A percentile compares a stretch with the other conserved stretches of the same genome.
Evolutionary conservation across 1,284 basidiomycete genomes (phyloP).

Genomic region (Exobasidium cylindrosporum): DNA sequence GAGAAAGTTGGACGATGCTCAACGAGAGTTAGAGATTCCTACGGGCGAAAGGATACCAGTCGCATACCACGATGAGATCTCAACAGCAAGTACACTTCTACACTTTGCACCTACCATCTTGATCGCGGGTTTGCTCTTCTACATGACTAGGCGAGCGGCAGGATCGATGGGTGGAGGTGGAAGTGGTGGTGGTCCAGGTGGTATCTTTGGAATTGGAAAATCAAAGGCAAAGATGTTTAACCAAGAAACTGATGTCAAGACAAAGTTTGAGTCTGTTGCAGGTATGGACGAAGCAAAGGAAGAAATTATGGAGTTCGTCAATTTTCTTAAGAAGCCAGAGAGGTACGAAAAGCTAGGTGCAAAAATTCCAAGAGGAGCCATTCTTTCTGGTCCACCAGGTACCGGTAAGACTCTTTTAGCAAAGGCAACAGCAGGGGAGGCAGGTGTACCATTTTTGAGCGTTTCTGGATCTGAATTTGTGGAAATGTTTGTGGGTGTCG

Average conservation of each 20-base stretch:
- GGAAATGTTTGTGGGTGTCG: constrained; percentile 99
- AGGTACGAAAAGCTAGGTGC: constrained; percentile 95
- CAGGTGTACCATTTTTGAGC: constrained; percentile 93
- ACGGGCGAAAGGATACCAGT: constrained; percentile 91
- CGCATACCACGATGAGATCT: constrained; percentile 92
- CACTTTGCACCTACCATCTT: constrained; percentile 92
- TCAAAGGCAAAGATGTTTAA: constrained; percentile 93
- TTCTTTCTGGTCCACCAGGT: constrained; percentile 95
- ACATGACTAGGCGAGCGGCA: constrained; percentile 74
- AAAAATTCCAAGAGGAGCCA: constrained; percentile 97
- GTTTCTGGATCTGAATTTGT: constrained; percentile 99
- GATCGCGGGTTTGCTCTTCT: constrained; percentile 84
- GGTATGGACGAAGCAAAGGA: constrained; percentile 99
- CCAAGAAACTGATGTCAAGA: constrained; percentile 90
- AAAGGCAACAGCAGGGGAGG: constrained; percentile 97
- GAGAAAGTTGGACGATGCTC: constrained; percentile 86
- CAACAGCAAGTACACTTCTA: constrained; percentile 74
- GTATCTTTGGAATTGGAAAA: constrained; percentile 97
- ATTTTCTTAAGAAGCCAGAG: constrained; percentile 92
- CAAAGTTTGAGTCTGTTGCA: constrained; percentile 92
- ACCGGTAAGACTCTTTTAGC: constrained; percentile 98
- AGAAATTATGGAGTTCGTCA: constrained; percentile 99
- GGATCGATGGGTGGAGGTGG: constrained; percentile 54
- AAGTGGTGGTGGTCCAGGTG: constrained; percentile 67
- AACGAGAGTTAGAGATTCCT: constrained; percentile 86